Conservation (phyloP, 2,329 filamentous ascomycete species). For the Pestalotiopsis sp. region DNA sequence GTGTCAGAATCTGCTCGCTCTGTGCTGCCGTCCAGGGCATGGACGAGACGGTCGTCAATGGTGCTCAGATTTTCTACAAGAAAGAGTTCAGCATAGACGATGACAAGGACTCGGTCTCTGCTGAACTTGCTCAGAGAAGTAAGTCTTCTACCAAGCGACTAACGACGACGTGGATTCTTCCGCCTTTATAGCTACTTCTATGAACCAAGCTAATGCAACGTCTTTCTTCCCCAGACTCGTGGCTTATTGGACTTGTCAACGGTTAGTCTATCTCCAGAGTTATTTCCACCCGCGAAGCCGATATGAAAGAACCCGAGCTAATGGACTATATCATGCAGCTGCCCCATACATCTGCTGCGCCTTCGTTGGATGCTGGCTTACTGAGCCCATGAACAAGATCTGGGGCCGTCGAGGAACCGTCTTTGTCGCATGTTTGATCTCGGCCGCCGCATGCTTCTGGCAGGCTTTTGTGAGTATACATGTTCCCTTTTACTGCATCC, state of each 20-base stretch:
- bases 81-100: slow-evolving; percentile 62
- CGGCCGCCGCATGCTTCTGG: slow-evolving; percentile 44
- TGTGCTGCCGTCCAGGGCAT: slow-evolving; percentile 71
- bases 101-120: slow-evolving; percentile 30
- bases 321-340: slow-evolving; percentile 22
- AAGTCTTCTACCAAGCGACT: background rate
- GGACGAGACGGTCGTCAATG: slow-evolving; percentile 73
- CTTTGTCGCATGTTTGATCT: slow-evolving; percentile 68
- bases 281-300: background rate
- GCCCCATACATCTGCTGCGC: slow-evolving; percentile 69
- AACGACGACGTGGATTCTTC: background rate
- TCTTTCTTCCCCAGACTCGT: slow-evolving; percentile 38
- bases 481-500: background rate
- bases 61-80: slow-evolving; percentile 68
- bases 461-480: slow-evolving; percentile 39
- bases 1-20: slow-evolving; percentile 34
- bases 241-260: slow-evolving; percentile 67
- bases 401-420: slow-evolving; percentile 75
- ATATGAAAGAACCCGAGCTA: background rate
- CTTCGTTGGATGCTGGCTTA: slow-evolving; percentile 73
- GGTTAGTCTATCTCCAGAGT: slow-evolving; percentile 26
- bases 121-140: background rate
- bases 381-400: slow-evolving; percentile 69
- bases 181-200: background rate
- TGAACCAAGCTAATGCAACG: slow-evolving; percentile 9